Evolutionary conservation across 305 asterid species (phyloP).

Genomic region (Solanum aculeatissimum): DNA sequence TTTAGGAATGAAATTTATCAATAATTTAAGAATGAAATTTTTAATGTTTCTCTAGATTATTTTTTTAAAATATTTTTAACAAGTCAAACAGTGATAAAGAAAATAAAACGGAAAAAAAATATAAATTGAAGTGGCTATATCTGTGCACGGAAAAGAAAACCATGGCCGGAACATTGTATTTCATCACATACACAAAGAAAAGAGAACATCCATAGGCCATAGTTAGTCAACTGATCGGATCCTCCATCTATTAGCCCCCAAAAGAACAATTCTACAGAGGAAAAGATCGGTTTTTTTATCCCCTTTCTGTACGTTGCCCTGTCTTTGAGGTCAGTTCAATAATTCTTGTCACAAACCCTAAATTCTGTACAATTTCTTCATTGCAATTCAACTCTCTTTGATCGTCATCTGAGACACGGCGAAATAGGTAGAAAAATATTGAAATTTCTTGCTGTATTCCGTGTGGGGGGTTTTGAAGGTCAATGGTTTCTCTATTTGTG

Average conservation of each 20-base stretch:
- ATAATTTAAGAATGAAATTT: too few species aligned
- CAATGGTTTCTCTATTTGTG: not conserved
- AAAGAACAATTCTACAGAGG: too few species aligned
- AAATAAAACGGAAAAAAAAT: too few species aligned
- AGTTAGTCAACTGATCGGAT: not conserved
- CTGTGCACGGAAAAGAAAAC: not conserved
- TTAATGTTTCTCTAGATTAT: too few species aligned
- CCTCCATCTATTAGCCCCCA: not conserved
- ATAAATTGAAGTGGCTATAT: too few species aligned
- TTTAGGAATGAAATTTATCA: too few species aligned
- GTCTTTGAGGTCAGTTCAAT: not conserved
- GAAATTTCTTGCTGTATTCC: not conserved
- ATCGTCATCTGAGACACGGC: not conserved
- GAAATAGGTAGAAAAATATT: not conserved
- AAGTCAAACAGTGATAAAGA: too few species aligned
- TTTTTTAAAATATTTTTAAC: too few species aligned
- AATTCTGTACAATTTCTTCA: not conserved
- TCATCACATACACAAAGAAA: not conserved
- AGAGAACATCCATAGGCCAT: not conserved
- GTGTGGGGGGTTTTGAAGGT: not conserved
- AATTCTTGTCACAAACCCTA: not conserved
- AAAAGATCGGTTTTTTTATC: not conserved
- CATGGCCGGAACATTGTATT: not conserved
- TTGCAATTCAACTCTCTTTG: not conserved
- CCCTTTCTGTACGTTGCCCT: not conserved